A percentile compares a stretch with the other conserved stretches of the same genome.
These are phyloP conservation scores for Persicaria maculosa DNA, from an alignment of 148 eudicot genomes.

Conservation along the genomic window DNA sequence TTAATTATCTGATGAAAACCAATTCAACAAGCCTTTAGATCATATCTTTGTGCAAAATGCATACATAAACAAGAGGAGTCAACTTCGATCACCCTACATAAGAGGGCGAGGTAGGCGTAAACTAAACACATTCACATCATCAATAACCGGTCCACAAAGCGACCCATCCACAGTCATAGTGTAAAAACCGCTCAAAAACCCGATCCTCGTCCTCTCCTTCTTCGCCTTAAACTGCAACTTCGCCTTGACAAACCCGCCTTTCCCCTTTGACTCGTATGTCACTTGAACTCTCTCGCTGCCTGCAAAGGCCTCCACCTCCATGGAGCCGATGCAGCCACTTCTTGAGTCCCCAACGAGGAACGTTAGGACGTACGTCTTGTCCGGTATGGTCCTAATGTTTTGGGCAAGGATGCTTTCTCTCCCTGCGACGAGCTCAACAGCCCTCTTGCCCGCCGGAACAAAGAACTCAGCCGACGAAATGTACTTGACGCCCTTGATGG, in stretches of 20 bases:
- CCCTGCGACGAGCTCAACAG: constrained; percentile 40
- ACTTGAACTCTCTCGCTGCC: constrained; percentile 18
- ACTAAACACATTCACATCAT: constrained; percentile 27
- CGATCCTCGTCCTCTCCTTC: constrained; percentile 1
- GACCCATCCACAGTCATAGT: constrained; percentile 29
- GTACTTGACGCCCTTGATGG: constrained; percentile 44
- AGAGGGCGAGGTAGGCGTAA: constrained; percentile 3
- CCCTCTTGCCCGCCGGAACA: constrained; percentile 36
- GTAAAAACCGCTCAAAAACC: constrained; percentile 28
- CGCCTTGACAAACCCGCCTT: constrained; percentile 22
- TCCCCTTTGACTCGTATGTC: constrained; percentile 27
- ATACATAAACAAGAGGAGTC: too few relatives aligned
- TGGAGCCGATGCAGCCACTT: constrained; percentile 31
- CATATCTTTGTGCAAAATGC: too few relatives aligned
- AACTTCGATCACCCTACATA: neutral
- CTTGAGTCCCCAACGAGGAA: constrained; percentile 39
- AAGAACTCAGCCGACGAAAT: constrained; percentile 27
- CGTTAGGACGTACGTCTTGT: constrained; percentile 25
- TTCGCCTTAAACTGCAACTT: constrained; percentile 17
- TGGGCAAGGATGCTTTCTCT: constrained; percentile 42
- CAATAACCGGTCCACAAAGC: constrained; percentile 35
- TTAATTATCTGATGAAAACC: too few relatives aligned
- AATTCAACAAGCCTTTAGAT: too few relatives aligned
- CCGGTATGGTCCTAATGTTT: constrained; percentile 26
- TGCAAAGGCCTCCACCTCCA: constrained; percentile 39